Evolutionary conservation across 192 early-diverging fungal genomes (phyloP), one percentile per base, ranked within the genome.

Genomic region (Cetraspora pellucida): DNA sequence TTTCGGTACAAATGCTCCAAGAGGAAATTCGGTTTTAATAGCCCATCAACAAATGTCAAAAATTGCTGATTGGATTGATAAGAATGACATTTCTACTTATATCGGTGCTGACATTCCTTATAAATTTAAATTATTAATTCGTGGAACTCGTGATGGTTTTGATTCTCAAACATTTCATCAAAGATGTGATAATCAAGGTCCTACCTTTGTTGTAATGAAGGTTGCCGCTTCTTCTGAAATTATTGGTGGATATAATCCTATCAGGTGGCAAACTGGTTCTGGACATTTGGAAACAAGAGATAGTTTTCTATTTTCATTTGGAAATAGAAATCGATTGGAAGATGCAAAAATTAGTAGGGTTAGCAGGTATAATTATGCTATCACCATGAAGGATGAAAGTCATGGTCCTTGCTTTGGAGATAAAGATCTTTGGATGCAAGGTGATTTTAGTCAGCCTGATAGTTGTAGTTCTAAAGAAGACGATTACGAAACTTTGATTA

Each of bases 171-270:
- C 37, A 9, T 75, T 75, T 75, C 45, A 46, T 63, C 2, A 10
- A 52, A 75, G 25, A 64, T 75, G 73, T 64, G 59, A 49, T 64
- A 59, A 63, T 50, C 52, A 75, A 64, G 73, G 73, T 11, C 10
- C 73, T 30, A 75, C 73, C 17, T 52, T 75, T 10, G 44, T 63
- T 75, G 28, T 75, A 59, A 54, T 63, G 19, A 50, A 27, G 44
- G 28, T 64, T 52, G 31, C n/a, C 11, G 16, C 17, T 60, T 57
- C 43, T 10, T 16, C 31, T 49, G 52, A 30, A 27, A 49, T 75
- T 49, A 31, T 75, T 60, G 73, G 73, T 47, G 73, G 73, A 21
- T 75, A 52, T 75, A 75, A 75, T 75, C 73, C 73, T 30, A 19
- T 63, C 28, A 64, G 19, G 14, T 75, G 73, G 73, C 14, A 75